Base-by-base conservation (phyloP, 202 grass and related monocot genomes). In the Musa balbisiana region DNA sequence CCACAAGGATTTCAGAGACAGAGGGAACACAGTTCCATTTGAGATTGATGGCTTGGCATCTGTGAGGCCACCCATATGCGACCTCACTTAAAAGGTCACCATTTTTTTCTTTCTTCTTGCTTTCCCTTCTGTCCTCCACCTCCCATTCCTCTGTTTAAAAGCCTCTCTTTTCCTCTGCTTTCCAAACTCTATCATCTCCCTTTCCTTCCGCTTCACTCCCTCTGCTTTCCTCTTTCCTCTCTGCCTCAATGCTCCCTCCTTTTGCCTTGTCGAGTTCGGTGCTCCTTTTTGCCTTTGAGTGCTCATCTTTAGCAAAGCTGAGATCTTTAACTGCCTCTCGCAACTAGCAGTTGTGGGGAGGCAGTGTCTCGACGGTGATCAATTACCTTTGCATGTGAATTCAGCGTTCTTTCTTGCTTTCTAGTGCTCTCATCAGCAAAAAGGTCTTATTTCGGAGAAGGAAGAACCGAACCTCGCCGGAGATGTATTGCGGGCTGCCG, bases 61-160 rank as follows among this genome's bases (percentile, higher is more conserved):
- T 65, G 24, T 65, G 33, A 43, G 33, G 82, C 79, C 73, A 84
- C 27, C 72, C 67, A 71, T 58, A 50, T 78, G 75, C 25, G 55
- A 73, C 55, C 71, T 68, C 59, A 69, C 60, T 50, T 54, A 63
- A 80, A 80, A 79, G 3, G 33, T 25, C 33, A 43, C 25, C 74
- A 52, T 66, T 80, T 84, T 71, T 77, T 67, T 62, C 78, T 75
- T 84, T 64, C 73, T 33, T 72, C 33, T 25, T 54, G 62, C 50
- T 12, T 73, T 81, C 1, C 72, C 67, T 43, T 78, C 72, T 78
- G 64, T 53, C 73, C 17, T 69, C 53, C 59, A 65, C 22, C 67
- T 73, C 71, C 33, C 33, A 8, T 43, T 49, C 33, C 26, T 69
- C 72, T 81, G 51, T 73, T 86, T 75, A 86, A 82, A 86, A 80